Evolutionary conservation across 2,329 filamentous ascomycete genomes (phyloP).

Genomic region (Paraconiothyrium sp.): DNA sequence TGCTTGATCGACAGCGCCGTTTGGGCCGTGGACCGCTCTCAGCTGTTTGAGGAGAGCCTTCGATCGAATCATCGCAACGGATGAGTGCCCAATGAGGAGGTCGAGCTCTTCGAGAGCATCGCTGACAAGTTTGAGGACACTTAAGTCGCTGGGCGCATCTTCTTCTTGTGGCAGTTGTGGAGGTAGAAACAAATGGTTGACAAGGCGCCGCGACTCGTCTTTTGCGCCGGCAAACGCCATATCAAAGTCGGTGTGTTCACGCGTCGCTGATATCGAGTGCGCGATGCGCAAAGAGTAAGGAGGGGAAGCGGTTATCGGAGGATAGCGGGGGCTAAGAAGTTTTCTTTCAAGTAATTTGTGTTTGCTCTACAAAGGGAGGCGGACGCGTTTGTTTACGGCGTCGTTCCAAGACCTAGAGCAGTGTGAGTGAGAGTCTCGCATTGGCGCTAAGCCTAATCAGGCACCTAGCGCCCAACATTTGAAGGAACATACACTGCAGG

Average conservation of each 20-base stretch:
- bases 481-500: no score
- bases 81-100: background rate
- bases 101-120: constrained; percentile 2
- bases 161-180: background rate
- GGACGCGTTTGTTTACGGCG: no score
- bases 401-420: no score
- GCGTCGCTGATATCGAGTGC: background rate
- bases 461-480: no score
- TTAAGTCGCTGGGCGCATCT: constrained; percentile 3
- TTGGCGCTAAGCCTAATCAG: no score
- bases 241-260: background rate
- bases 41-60: constrained; percentile 1
- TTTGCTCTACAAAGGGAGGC: no score
- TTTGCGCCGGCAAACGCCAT: background rate
- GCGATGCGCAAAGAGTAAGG: constrained; percentile 3
- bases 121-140: background rate
- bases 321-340: background rate
- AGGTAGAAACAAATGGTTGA: constrained; percentile 2
- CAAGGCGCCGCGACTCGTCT: background rate
- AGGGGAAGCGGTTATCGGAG: background rate
- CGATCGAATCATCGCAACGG: background rate
- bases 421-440: no score
- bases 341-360: background rate
- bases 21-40: background rate
- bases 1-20: background rate